These are phyloP conservation scores for Zelopaecilomyces penicillatus DNA, from an alignment of 2,329 filamentous ascomycete species.

Conservation along the genomic window DNA sequence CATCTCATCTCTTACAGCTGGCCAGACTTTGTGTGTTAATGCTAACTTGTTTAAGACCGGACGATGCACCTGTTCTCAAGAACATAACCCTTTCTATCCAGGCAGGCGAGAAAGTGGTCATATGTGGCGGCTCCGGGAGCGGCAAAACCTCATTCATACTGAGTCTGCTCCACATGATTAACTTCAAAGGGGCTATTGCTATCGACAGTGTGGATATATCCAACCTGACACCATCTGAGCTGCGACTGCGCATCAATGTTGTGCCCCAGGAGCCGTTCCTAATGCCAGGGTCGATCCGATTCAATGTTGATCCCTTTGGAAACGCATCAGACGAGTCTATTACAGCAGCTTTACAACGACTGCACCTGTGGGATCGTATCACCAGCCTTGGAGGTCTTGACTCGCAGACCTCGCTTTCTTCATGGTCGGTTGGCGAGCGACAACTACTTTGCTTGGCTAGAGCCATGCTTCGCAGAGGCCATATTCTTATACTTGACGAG, in stretches of 20 bases:
- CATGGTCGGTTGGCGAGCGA: slow-evolving; percentile 33
- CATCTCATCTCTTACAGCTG: background rate
- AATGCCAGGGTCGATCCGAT: slow-evolving; percentile 37
- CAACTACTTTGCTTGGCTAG: slow-evolving; percentile 33
- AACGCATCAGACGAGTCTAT: slow-evolving; percentile 31
- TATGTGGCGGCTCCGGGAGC: slow-evolving; percentile 37
- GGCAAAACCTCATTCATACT: slow-evolving; percentile 30
- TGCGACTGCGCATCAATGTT: slow-evolving; percentile 27
- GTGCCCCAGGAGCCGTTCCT: slow-evolving; percentile 45
- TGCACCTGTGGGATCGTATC: slow-evolving; percentile 34
- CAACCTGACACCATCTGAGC: slow-evolving; percentile 11
- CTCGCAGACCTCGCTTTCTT: slow-evolving; percentile 18
- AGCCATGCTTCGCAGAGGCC: slow-evolving; percentile 27
- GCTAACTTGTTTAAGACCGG: slow-evolving; percentile 12
- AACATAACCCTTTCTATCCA: slow-evolving; percentile 20
- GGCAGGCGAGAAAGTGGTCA: slow-evolving; percentile 28
- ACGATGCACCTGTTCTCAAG: slow-evolving; percentile 16
- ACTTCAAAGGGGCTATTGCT: slow-evolving; percentile 31
- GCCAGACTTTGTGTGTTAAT: background rate
- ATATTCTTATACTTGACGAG: slow-evolving; percentile 31
- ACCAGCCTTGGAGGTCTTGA: slow-evolving; percentile 30
- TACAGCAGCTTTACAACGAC: slow-evolving; percentile 32
- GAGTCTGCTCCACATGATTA: slow-evolving; percentile 38
- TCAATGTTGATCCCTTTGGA: slow-evolving; percentile 39
- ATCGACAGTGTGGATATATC: slow-evolving; percentile 35